These are phyloP conservation scores for Herpetospermum pedunculosum DNA, from an alignment of 306 rosid genomes.

Conservation along the genomic window DNA sequence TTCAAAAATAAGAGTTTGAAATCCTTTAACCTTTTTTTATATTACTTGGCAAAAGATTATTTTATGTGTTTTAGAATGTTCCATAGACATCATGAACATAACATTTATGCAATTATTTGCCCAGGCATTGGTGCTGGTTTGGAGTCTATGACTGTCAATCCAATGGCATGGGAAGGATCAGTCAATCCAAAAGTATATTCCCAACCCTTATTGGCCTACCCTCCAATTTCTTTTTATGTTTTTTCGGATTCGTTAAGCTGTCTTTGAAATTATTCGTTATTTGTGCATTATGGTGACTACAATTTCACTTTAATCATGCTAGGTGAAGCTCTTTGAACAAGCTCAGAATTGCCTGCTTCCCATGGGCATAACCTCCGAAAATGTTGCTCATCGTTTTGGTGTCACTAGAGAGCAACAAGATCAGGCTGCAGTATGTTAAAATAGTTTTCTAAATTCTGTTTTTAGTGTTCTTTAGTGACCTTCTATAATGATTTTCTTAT, in stretches of 20 bases:
- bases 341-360: constrained; percentile 91
- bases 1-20: not conserved
- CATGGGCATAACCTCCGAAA: constrained; percentile 94
- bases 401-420: constrained; percentile 85
- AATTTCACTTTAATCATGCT: constrained; percentile 9
- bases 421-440: constrained; percentile 82
- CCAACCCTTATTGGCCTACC: not conserved
- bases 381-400: constrained; percentile 82
- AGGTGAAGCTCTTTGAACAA: constrained; percentile 70
- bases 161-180: constrained; percentile 91
- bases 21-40: not conserved
- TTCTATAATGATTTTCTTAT: constrained; percentile 3
- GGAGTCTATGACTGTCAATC: constrained; percentile 79
- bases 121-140: constrained; percentile 94
- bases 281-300: constrained; percentile 1
- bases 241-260: not conserved
- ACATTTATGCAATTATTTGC: not conserved
- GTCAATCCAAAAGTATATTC: constrained; percentile 69
- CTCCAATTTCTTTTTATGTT: not conserved
- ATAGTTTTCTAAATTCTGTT: constrained; percentile 11
- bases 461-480: not conserved
- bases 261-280: not conserved
- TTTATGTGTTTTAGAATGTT: not conserved
- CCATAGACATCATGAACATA: not conserved
- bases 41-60: not conserved